phyloP scores from a whole-genome alignment of 768 basidiomycete genomes.

The Suillus luteus region DNA sequence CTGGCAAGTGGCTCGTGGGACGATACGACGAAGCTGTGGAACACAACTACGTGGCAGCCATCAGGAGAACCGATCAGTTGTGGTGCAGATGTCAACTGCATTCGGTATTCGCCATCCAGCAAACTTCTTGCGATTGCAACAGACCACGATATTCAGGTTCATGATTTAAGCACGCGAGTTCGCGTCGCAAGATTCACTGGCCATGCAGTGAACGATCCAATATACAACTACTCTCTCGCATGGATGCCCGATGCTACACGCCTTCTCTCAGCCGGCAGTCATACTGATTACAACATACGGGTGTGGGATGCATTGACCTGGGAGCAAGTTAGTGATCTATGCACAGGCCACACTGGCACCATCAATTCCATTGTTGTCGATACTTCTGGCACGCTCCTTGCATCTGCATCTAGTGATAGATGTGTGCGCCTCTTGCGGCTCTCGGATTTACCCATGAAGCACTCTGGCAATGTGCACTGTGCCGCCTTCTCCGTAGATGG shows the following conservation, averaged over 20 bases:
- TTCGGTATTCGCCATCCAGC: neutral
- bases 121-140: neutral
- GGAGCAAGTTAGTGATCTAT: neutral
- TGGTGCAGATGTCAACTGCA: neutral
- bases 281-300: neutral
- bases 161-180: neutral
- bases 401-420: neutral
- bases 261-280: neutral
- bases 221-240: neutral
- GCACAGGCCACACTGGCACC: neutral
- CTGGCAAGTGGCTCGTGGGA: neutral
- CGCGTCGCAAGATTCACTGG: neutral
- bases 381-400: neutral
- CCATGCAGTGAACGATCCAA: neutral
- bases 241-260: neutral
- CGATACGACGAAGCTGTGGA: neutral
- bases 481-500: neutral
- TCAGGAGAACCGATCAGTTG: neutral
- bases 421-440: neutral
- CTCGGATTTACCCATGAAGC: neutral
- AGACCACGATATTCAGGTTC: neutral
- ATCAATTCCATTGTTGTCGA: neutral
- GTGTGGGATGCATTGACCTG: neutral
- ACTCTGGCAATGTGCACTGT: neutral
- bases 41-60: neutral